phyloP scores from a whole-genome alignment of 2,329 filamentous ascomycete genomes.

The Alternaria sp. region DNA sequence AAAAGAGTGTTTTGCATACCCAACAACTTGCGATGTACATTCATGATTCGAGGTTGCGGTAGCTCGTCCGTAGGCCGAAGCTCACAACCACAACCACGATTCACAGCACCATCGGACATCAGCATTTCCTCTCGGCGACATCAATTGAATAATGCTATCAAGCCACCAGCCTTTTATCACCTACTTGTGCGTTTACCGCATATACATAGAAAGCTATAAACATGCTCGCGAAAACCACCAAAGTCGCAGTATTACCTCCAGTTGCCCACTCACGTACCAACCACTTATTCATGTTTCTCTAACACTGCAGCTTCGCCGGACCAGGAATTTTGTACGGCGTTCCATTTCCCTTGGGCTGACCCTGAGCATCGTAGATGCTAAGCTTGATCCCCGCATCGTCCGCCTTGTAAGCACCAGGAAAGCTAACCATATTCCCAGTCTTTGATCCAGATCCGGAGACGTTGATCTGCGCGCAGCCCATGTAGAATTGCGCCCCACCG shows the following conservation, averaged over 20 bases:
- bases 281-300: constrained; percentile 12
- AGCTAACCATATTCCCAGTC: constrained; percentile 39
- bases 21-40: not conserved
- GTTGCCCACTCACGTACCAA: not conserved
- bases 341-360: constrained; percentile 30
- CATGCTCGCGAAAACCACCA: not conserved
- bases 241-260: not conserved
- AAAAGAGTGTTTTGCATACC: not conserved
- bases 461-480: constrained; percentile 50
- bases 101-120: not conserved
- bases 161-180: not conserved
- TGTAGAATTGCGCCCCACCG: constrained; percentile 56
- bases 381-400: constrained; percentile 44
- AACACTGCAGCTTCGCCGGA: constrained; percentile 61
- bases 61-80: not conserved
- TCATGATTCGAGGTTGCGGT: not conserved
- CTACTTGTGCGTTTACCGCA: not conserved
- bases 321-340: constrained; percentile 61
- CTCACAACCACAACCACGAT: not conserved
- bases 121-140: not conserved
- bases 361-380: constrained; percentile 42
- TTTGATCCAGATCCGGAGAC: constrained; percentile 38
- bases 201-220: constrained; percentile 2
- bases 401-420: constrained; percentile 49
- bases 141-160: not conserved